Conservation (phyloP, 2,329 filamentous ascomycete species). For the Phaeosphaeria sp. region DNA sequence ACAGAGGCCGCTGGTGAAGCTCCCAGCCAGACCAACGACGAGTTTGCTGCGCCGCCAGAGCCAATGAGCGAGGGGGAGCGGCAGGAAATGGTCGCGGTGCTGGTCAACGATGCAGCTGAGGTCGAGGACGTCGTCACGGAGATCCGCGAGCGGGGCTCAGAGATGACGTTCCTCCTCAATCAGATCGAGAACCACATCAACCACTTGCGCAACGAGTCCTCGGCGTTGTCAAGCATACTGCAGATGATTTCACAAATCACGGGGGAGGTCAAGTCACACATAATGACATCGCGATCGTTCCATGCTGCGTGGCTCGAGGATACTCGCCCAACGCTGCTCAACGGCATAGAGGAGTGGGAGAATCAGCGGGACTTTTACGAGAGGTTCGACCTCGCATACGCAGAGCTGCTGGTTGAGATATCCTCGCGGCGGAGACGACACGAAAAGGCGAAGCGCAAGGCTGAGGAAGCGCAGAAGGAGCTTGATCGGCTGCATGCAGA, state of each 20-base stretch:
- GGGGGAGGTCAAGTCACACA: slow-evolving; percentile 67
- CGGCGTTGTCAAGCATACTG: slow-evolving; percentile 68
- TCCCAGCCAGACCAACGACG: slow-evolving; percentile 31
- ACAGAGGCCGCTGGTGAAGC: slow-evolving; percentile 49
- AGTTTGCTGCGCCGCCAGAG: slow-evolving; percentile 61
- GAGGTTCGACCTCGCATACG: slow-evolving; percentile 83
- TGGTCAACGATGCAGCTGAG: slow-evolving; percentile 71
- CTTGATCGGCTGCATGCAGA: slow-evolving; percentile 76
- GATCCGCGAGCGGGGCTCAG: slow-evolving; percentile 75
- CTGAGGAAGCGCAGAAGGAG: slow-evolving; percentile 77
- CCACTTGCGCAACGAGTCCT: slow-evolving; percentile 61
- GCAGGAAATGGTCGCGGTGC: slow-evolving; percentile 80
- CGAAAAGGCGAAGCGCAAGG: slow-evolving; percentile 74
- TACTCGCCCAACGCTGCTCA: slow-evolving; percentile 74
- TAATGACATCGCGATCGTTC: slow-evolving; percentile 70
- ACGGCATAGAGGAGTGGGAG: slow-evolving; percentile 73
- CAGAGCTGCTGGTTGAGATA: slow-evolving; percentile 82
- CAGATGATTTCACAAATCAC: slow-evolving; percentile 71
- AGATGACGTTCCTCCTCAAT: slow-evolving; percentile 76
- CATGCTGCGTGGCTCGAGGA: slow-evolving; percentile 69
- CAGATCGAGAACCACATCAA: slow-evolving; percentile 69
- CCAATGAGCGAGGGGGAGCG: slow-evolving; percentile 78
- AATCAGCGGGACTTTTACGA: slow-evolving; percentile 84
- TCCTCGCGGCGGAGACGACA: slow-evolving; percentile 76
- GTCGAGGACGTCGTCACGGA: slow-evolving; percentile 68